Conservation (phyloP, 768 basidiomycete species). For the Russula abietina region DNA sequence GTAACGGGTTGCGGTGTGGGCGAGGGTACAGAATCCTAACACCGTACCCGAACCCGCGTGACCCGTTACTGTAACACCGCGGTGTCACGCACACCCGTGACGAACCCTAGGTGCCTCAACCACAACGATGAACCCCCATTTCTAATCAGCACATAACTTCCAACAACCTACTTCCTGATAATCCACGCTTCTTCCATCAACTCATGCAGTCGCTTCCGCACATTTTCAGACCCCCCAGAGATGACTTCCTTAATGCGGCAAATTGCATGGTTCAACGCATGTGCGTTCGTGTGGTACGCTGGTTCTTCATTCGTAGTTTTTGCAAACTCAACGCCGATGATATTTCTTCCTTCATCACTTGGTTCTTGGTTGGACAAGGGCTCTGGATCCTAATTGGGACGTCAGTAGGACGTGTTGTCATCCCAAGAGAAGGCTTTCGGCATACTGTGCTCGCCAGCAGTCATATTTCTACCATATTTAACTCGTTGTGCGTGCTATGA, state of each 20-base stretch:
- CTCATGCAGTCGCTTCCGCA: constrained; percentile 74
- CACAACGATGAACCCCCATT: not conserved
- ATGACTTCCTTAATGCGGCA: constrained; percentile 82
- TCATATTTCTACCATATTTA: no score
- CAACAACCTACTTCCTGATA: not conserved
- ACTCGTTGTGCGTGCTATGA: no score
- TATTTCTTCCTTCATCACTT: constrained; percentile 91
- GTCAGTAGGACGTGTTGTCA: constrained; percentile 39
- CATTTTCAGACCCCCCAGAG: constrained; percentile 72
- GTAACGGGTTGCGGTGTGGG: no score
- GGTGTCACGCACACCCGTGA: no score
- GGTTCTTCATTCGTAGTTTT: constrained; percentile 94
- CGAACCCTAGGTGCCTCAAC: no score
- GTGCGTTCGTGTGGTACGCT: constrained; percentile 90
- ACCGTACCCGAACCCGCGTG: no score
- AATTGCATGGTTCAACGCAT: constrained; percentile 87
- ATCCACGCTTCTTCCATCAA: constrained; percentile 69
- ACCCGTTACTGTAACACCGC: no score
- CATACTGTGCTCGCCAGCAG: no score
- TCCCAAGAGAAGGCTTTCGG: no score
- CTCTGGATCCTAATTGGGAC: constrained; percentile 95
- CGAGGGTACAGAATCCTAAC: no score
- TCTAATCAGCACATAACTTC: not conserved
- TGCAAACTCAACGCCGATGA: constrained; percentile 95
- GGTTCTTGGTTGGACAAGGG: constrained; percentile 94